Evolutionary conservation across 805 yeast species (phyloP), one percentile per base, ranked within the genome.

Genomic region (Candida sanyiensis): DNA sequence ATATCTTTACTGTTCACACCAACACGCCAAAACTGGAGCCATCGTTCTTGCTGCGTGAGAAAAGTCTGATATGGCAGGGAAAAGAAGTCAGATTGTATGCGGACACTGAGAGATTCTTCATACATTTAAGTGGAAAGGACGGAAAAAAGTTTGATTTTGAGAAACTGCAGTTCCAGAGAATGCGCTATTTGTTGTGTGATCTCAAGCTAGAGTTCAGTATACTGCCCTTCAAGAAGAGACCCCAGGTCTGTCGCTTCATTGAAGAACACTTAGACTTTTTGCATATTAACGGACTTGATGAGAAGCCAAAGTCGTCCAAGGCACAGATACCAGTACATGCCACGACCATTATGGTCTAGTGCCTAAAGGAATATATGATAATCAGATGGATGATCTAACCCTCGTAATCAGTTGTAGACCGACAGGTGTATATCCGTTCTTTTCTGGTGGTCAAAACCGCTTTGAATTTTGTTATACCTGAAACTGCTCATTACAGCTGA

Each of bases 181-280:
- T 77, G 81, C 59, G 67, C 35, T 62, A 61, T 38, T 60, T 75
- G 34, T 48, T 77, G 10, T 77, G 84, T 52, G 75, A 72, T 29
- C 42, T 66, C 43, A 62, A 68, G 22, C 49, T 75, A 21, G 51
- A 67, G 4, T 50, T 76, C 21, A 66, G 65, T 11, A 58, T 62
- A 25, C 75, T 72, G 48, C 58, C 63, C 5, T 63, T 72, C 12
- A 56, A 61, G 38, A 18, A 28, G 20, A 56, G 71, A 27, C 43
- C 46, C 2, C 72, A 63, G 16, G 53, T 76, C 24, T 76, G 83
- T 52, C 45, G 45, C 12, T 80, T 75, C 46, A 61, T 76, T 22
- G 46, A 46, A 3, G 58, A 54, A 11, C 83, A 76, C 35, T 45
- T 71, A 25, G 52, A 51, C 6, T 72, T 63, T 26, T 26, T 26